phyloP scores from a whole-genome alignment of 495 filamentous ascomycete genomes.

The Aspergillus sparsus region DNA sequence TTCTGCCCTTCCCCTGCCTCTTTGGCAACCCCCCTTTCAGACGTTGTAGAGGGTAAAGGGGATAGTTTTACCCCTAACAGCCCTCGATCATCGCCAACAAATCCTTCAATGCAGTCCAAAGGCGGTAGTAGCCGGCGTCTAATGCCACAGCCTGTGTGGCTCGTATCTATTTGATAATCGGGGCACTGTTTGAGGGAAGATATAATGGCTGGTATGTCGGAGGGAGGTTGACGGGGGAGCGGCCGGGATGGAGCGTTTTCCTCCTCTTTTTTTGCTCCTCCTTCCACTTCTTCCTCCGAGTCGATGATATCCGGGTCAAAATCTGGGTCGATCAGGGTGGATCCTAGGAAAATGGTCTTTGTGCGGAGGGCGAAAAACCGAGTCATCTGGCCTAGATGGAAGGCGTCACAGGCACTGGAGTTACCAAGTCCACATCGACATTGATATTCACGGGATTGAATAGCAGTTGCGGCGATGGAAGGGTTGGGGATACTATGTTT shows the following conservation, averaged over 20 bases:
- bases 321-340: conserved; percentile 48
- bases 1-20: not conserved
- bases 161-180: conserved; percentile 74
- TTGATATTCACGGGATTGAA: conserved; percentile 48
- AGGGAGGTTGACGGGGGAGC: conserved; percentile 21
- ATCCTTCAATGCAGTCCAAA: conserved; percentile 63
- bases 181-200: conserved; percentile 62
- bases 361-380: conserved; percentile 66
- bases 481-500: conserved; percentile 16
- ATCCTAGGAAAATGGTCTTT: conserved; percentile 50
- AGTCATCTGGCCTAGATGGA: conserved; percentile 82
- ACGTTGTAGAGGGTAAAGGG: not conserved
- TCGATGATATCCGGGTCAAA: conserved; percentile 30
- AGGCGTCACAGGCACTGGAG: conserved; percentile 75
- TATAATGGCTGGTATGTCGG: conserved; percentile 55
- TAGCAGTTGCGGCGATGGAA: conserved; percentile 19
- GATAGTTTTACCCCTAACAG: conserved; percentile 66
- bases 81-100: conserved; percentile 67
- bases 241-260: not conserved
- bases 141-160: conserved; percentile 78
- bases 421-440: conserved; percentile 79
- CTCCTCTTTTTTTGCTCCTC: not conserved
- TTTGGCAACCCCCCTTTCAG: not conserved
- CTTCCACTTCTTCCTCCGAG: conserved; percentile 11
- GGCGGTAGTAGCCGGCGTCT: conserved; percentile 65